Percentiles rank a stretch among this genome's conserved stretches.
phyloP scores from a whole-genome alignment of 495 filamentous ascomycete species.

The Penicillium angulare region DNA sequence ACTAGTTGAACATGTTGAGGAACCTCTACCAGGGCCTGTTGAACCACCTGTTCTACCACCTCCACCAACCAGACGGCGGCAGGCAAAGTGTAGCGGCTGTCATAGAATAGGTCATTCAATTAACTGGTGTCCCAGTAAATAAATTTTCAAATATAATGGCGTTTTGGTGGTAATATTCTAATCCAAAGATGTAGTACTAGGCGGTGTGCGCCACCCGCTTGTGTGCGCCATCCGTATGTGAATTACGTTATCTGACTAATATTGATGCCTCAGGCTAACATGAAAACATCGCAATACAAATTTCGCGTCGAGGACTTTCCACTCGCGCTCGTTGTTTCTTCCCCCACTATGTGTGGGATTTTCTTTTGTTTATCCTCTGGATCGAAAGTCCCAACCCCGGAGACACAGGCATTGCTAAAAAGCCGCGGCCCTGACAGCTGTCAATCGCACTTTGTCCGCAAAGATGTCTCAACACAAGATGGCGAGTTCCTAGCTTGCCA shows the following conservation, averaged over 20 bases:
- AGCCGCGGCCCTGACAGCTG: constrained; percentile 58
- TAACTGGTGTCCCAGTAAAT: not conserved
- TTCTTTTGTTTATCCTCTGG: constrained; percentile 50
- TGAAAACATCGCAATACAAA: constrained; percentile 6
- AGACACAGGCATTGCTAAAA: constrained; percentile 42
- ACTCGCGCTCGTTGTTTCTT: not conserved
- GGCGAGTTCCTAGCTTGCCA: constrained; percentile 29
- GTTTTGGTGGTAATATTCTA: too few relatives aligned
- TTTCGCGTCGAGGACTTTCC: not conserved
- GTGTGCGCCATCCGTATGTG: too few relatives aligned
- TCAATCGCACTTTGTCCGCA: constrained; percentile 30
- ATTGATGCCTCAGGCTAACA: constrained; percentile 14
- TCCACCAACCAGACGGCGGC: too few relatives aligned
- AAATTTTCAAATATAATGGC: not conserved
- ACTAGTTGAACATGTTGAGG: too few relatives aligned
- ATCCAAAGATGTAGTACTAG: not conserved
- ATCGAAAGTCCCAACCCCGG: constrained; percentile 33
- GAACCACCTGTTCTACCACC: too few relatives aligned
- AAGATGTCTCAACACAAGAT: constrained; percentile 18
- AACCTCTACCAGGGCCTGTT: too few relatives aligned
- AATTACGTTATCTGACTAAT: too few relatives aligned
- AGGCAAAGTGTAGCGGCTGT: too few relatives aligned
- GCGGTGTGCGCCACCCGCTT: too few relatives aligned
- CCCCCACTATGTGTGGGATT: constrained; percentile 61
- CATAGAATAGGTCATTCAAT: not conserved